These are phyloP conservation scores for Spiraea crenata DNA, from an alignment of 331 rosid species.

Conservation along the genomic window DNA sequence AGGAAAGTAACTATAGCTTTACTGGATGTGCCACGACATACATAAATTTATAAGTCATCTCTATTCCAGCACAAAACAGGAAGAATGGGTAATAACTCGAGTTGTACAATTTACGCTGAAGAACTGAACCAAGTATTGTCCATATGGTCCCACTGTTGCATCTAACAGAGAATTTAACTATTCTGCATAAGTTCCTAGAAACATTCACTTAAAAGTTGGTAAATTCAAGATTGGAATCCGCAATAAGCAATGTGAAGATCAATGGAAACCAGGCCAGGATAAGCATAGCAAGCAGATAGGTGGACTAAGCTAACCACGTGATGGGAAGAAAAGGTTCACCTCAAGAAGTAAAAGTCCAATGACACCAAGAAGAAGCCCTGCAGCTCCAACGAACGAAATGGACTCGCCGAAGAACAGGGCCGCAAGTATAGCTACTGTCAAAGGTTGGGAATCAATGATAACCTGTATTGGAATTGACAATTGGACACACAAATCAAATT, in stretches of 20 bases:
- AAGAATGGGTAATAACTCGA: neutral
- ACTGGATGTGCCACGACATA: neutral
- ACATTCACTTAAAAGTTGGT: neutral
- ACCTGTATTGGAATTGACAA: slow-evolving; percentile 47
- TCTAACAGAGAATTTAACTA: neutral
- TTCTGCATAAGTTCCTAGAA: neutral
- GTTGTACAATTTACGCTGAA: neutral
- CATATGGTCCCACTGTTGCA: neutral
- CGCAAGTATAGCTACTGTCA: slow-evolving; percentile 91
- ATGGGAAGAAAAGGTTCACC: slow-evolving; percentile 38
- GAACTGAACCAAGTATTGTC: neutral
- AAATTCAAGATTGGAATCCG: neutral
- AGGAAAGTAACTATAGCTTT: neutral
- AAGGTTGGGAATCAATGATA: slow-evolving; percentile 92
- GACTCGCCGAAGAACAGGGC: slow-evolving; percentile 88
- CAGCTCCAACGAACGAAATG: slow-evolving; percentile 76
- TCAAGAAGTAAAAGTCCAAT: slow-evolving; percentile 83
- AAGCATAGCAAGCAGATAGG: too few species aligned
- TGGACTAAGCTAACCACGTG: neutral
- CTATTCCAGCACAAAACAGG: neutral
- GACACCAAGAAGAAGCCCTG: slow-evolving; percentile 88
- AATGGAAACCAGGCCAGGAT: too few species aligned
- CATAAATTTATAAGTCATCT: neutral
- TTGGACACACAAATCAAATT: too few species aligned
- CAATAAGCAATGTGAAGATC: too few species aligned